Conservation (phyloP, 2,329 filamentous ascomycete genomes). For the Colletotrichum camelliae region DNA sequence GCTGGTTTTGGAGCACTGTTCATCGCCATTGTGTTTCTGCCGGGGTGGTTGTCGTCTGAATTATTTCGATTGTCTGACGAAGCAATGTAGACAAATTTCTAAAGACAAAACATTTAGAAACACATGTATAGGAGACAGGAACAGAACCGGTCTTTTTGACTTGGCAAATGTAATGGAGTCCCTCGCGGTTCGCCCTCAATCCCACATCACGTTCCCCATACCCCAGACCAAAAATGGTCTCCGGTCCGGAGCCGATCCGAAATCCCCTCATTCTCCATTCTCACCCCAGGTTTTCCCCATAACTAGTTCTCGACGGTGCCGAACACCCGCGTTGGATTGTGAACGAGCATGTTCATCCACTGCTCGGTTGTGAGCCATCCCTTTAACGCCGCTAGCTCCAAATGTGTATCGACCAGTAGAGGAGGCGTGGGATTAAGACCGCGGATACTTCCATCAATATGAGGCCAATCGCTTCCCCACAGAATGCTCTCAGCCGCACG, state of each 20-base stretch:
- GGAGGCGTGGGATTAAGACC: background rate
- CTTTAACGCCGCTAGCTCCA: background rate
- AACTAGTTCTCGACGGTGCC: background rate
- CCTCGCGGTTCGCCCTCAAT: background rate
- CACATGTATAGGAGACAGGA: background rate
- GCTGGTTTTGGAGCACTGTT: background rate
- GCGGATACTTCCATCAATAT: background rate
- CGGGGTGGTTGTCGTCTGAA: background rate
- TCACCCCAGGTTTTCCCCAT: background rate
- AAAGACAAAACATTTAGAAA: background rate
- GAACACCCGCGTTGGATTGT: background rate
- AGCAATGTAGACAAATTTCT: background rate
- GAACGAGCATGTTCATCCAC: background rate
- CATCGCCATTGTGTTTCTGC: background rate
- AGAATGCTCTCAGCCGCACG: background rate
- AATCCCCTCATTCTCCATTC: background rate
- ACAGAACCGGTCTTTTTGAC: background rate
- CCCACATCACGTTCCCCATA: background rate
- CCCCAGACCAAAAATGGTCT: background rate
- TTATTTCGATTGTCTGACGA: background rate
- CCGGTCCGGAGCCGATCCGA: background rate
- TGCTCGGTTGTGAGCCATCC: background rate
- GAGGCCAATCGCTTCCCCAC: background rate
- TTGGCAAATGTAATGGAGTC: background rate
- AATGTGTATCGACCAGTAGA: background rate